Conservation (phyloP, 179 eudicot species). For the Beta corolliflora region DNA sequence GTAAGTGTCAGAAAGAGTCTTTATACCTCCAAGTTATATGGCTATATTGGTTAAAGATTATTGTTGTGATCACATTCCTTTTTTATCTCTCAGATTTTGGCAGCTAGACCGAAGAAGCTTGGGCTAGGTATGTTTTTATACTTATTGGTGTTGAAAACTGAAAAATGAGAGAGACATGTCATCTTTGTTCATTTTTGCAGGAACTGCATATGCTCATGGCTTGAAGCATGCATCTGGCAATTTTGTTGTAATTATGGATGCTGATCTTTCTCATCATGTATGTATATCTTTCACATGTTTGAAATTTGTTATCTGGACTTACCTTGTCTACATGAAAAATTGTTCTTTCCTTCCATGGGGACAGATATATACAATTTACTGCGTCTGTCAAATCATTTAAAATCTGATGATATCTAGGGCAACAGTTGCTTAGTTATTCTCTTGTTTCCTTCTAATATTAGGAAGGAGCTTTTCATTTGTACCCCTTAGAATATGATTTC, state of each 20-base stretch:
- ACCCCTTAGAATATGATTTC: not conserved
- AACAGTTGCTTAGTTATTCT: not conserved
- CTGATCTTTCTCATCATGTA: conserved; percentile 91
- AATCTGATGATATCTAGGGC: not conserved
- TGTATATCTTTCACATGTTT: conserved; percentile 22
- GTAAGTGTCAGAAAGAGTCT: conserved; percentile 41
- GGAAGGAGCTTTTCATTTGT: not conserved
- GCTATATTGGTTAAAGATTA: not conserved
- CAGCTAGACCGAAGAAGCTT: conserved; percentile 90
- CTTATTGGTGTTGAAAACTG: conserved; percentile 12
- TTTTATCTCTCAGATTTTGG: conserved; percentile 59
- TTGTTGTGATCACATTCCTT: conserved; percentile 4
- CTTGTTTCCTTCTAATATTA: not conserved
- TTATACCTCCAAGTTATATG: not conserved
- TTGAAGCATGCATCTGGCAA: conserved; percentile 96
- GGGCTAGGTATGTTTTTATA: conserved; percentile 67
- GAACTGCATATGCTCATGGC: conserved; percentile 96
- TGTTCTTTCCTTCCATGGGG: not conserved
- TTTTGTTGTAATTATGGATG: conserved; percentile 95
- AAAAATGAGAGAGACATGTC: not conserved
- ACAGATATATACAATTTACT: not conserved
- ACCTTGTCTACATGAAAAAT: not conserved
- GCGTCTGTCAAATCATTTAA: not conserved
- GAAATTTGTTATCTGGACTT: not conserved
- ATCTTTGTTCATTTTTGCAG: conserved; percentile 44